phyloP scores from a whole-genome alignment of 345 rosid genomes.

The Pseudoturritis turrita region DNA sequence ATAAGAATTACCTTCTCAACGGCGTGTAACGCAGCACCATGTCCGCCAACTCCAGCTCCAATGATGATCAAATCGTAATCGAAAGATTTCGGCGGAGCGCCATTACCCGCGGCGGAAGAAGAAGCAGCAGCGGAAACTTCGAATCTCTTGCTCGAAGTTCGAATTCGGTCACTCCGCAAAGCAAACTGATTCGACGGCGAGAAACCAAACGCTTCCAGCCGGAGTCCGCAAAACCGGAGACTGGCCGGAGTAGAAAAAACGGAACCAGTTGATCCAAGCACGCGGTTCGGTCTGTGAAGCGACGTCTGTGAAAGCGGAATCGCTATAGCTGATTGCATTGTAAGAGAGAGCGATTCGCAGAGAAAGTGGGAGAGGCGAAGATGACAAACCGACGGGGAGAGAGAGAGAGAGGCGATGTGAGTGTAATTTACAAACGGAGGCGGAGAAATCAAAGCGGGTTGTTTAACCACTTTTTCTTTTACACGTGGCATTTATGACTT shows the following conservation, averaged over 20 bases:
- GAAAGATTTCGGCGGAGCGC: constrained; percentile 61
- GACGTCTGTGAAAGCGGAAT: constrained; percentile 43
- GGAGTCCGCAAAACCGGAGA: constrained; percentile 80
- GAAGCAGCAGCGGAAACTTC: constrained; percentile 42
- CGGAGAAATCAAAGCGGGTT: constrained; percentile 47
- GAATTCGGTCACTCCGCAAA: constrained; percentile 10
- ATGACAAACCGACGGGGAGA: constrained; percentile 16
- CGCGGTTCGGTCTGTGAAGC: constrained; percentile 34
- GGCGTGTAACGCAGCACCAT: constrained; percentile 96
- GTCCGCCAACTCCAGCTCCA: constrained; percentile 99
- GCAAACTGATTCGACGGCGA: constrained; percentile 15
- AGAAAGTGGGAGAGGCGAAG: constrained; percentile 1
- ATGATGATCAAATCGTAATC: constrained; percentile 90
- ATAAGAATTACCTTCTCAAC: constrained; percentile 65
- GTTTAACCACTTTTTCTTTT: constrained; percentile 42
- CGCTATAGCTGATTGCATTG: constrained; percentile 61
- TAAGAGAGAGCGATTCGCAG: neutral
- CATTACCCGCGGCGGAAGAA: constrained; percentile 36
- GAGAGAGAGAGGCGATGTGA: constrained; percentile 18
- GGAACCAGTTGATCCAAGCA: constrained; percentile 24
- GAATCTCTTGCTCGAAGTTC: neutral
- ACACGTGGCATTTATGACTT: constrained; percentile 17
- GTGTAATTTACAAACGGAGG: constrained; percentile 35
- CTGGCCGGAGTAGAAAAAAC: constrained; percentile 40
- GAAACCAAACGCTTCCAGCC: constrained; percentile 55